Base-by-base conservation (phyloP, 768 basidiomycete species). In the Amanita muscaria region DNA sequence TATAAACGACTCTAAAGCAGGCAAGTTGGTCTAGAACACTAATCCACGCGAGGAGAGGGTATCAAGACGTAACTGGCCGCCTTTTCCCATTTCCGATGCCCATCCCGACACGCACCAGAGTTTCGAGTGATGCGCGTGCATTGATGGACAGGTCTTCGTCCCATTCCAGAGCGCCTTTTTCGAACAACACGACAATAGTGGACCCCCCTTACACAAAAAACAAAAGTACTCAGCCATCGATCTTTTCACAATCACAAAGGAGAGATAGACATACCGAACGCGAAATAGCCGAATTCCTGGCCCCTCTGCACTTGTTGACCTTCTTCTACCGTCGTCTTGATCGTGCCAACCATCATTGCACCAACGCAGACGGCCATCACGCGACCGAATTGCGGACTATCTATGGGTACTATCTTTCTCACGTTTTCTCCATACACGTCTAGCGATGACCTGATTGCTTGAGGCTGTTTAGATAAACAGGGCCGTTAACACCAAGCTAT, bases 381-480 rank as follows among this genome's bases (percentile, higher is more conserved):
- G 0, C 80, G 73, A 2, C 94, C 94, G 57, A 96, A 98, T 36
- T 83, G 78, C 0, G 83, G 80, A 48, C 81, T 89, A 50, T 94
- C 81, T 44, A 98, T 93, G 2, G 88, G 88, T 5, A 94, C 86
- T 25, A 99, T 80, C 69, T 91, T 91, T 19, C 96, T 72, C 4
- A 73, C 85, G 53, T 99, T 99, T 64, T 97, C 93, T 15, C 91
- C 90, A 54, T 92, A 97, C 9, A 97, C 89, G 51, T 96, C 90
- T 9, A 96, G 64, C 5, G 81, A 74, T 1, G 89, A 88, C 3
- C 94, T 77, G 50, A 99, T 86, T 0, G 94, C 94, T 74, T 97
- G 88, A 1, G 93, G 90, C 83, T 91, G 46, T 19, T 40, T 2
- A 33, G 7, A 8, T 22, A 3, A 9, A n/a, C n/a, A n/a, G 11